A percentile compares a stretch with the other conserved stretches of the same genome.
Conservation (phyloP, 2,329 filamentous ascomycete species). For the Cercospora nicotianae region DNA sequence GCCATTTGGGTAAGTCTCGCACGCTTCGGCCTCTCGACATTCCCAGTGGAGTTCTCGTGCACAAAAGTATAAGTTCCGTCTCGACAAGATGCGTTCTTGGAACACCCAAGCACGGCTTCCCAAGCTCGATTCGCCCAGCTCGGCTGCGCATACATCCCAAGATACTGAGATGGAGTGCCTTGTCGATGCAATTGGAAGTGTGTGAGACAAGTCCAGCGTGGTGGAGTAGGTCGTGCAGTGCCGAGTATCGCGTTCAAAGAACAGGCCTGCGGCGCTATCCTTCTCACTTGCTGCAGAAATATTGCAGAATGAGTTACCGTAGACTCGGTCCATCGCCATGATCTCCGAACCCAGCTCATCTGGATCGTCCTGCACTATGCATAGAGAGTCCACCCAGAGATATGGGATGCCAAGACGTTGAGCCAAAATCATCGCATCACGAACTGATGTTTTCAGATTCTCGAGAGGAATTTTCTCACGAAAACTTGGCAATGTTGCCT, state of each 20-base stretch:
- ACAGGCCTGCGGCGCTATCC: not conserved
- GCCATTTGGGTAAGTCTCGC: slow-evolving; percentile 11
- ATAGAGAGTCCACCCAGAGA: slow-evolving; percentile 20
- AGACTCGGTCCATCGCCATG: slow-evolving; percentile 13
- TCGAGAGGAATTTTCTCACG: not conserved
- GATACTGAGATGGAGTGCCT: not conserved
- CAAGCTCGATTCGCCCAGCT: not conserved
- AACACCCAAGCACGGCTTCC: slow-evolving; percentile 11
- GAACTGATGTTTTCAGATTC: not conserved
- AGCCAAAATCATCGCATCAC: not conserved
- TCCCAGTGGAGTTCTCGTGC: slow-evolving; percentile 12
- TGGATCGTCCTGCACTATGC: slow-evolving; percentile 17
- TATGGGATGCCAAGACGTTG: not conserved
- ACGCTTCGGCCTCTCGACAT: slow-evolving; percentile 7
- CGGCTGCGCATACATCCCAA: not conserved
- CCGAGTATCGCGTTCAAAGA: not conserved
- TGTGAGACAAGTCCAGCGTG: not conserved
- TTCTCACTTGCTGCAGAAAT: slow-evolving; percentile 2
- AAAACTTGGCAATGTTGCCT: not conserved
- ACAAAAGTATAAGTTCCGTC: slow-evolving; percentile 6
- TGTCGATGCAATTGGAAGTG: not conserved
- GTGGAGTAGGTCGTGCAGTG: not conserved
- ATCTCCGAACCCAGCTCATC: slow-evolving; percentile 23
- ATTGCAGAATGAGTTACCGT: slow-evolving; percentile 8
- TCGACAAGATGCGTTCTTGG: slow-evolving; percentile 11